Evolutionary conservation across 139 green algal species (phyloP).

Genomic region (Ettlia oleoabundans): DNA sequence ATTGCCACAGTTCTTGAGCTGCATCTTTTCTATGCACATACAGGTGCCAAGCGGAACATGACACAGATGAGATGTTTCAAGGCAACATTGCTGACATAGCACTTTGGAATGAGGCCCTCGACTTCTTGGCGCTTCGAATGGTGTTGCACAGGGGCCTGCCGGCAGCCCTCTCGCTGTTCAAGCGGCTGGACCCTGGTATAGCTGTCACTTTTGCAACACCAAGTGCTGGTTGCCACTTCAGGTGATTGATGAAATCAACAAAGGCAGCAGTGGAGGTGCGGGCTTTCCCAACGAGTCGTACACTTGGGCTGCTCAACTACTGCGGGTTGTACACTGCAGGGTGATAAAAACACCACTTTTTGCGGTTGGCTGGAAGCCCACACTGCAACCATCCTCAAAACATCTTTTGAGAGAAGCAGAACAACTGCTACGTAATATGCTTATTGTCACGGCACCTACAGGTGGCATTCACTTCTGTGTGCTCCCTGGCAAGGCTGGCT

Average conservation of each 20-base stretch:
- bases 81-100: slow-evolving; percentile 5
- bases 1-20: too few species aligned
- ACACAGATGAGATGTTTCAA: neutral
- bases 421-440: neutral
- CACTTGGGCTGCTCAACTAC: too few species aligned
- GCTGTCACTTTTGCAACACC: neutral
- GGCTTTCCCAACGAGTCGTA: too few species aligned
- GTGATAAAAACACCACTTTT: neutral
- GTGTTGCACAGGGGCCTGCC: neutral
- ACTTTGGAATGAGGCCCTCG: slow-evolving; percentile 9
- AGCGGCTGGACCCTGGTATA: neutral
- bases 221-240: neutral
- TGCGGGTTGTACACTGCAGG: too few species aligned
- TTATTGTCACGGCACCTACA: neutral
- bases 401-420: neutral
- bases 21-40: neutral
- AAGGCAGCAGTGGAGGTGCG: neutral
- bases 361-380: neutral
- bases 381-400: neutral
- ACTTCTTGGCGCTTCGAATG: slow-evolving; percentile 6
- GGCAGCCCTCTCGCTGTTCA: neutral
- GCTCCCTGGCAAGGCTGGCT: too few species aligned
- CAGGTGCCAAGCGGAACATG: neutral
- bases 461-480: neutral
- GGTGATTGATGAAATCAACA: neutral